Evolutionary conservation across 495 filamentous ascomycete species (phyloP).

Genomic region (Trichodelitschia bisporula): DNA sequence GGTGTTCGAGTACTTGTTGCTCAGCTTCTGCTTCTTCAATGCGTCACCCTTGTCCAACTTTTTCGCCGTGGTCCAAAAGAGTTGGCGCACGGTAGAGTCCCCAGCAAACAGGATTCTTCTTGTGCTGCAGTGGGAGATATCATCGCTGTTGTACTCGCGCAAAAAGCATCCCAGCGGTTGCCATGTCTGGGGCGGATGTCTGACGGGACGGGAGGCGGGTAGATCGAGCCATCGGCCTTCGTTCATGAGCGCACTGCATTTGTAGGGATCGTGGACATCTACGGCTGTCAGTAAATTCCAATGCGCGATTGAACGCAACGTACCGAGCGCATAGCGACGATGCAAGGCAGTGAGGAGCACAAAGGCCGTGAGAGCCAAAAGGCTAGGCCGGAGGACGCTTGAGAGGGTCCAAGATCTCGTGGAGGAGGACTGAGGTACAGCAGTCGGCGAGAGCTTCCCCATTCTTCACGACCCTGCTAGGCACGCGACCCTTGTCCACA

Average conservation of each 20-base stretch:
- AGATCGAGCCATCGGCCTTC: conserved; percentile 28
- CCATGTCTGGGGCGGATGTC: conserved; percentile 20
- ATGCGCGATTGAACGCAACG: too few species aligned
- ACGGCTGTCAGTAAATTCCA: background rate
- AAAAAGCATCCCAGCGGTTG: conserved; percentile 34
- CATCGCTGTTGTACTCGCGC: conserved; percentile 23
- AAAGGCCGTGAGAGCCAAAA: too few species aligned
- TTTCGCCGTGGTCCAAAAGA: conserved; percentile 31
- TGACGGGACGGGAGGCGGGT: conserved; percentile 6
- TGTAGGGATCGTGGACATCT: conserved; percentile 27
- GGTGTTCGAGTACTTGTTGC: conserved; percentile 22
- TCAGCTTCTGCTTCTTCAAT: conserved; percentile 10
- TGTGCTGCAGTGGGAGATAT: conserved; percentile 22
- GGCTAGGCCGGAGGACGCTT: too few species aligned
- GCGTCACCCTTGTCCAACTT: conserved; percentile 21
- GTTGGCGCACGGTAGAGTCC: conserved; percentile 29
- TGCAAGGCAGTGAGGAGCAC: too few species aligned
- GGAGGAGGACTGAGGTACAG: too few species aligned
- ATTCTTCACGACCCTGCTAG: too few species aligned
- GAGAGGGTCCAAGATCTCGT: too few species aligned
- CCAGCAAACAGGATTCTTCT: conserved; percentile 29
- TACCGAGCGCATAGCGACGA: too few species aligned
- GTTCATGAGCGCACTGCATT: conserved; percentile 27
- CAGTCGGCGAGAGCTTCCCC: too few species aligned
- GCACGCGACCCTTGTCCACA: too few species aligned